Base-by-base conservation (phyloP, 192 early-diverging fungal genomes). In the Chytriomyces sp. region DNA sequence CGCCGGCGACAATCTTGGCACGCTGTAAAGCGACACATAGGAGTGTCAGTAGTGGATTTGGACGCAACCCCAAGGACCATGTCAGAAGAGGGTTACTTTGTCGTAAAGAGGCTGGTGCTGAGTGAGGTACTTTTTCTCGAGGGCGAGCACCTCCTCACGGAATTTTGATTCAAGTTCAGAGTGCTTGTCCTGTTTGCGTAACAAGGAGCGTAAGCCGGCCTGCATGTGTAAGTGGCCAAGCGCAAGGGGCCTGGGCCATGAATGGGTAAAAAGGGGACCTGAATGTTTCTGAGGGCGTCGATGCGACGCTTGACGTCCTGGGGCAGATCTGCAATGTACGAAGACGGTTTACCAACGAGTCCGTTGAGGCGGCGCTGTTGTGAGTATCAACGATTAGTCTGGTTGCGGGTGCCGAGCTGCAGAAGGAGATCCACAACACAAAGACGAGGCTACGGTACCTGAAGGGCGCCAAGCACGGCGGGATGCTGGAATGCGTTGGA, bases 51-150 rank as follows among this genome's bases (percentile, higher is more conserved):
- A 30, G 57, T 17, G 66, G 3, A 0, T 12, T 64, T 25, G 49
- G 0, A 39, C 72, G 14, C 72, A 1, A n/a, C 40, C 34, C 37
- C 31, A 56, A 22, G 33, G 34, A 19, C 17, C 28, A 54, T 26
- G 25, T 10, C 25, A 41, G 10, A 58, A 49, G 14, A 49, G 44
- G 14, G 44, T 49, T 22, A 86, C 84, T 76, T 85, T 57, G 72
- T 92, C 90, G 77, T 95, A 98, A 34, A 98, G 81, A 33, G 98
- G 96, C 66, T 88, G 85, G 77, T 96, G 94, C 73, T 89, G 77
- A 41, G 80, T 81, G 40, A 89, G 86, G 82, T 96, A 99, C 79
- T 98, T 98, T 87, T 98, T 98, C 82, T 99, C 98, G 34, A 99
- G 82, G 41, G 85, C 93, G 34, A 93, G 79, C 69, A 99, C 90